Conservation (phyloP, 345 rosid species). For the Lepidium africanum region DNA sequence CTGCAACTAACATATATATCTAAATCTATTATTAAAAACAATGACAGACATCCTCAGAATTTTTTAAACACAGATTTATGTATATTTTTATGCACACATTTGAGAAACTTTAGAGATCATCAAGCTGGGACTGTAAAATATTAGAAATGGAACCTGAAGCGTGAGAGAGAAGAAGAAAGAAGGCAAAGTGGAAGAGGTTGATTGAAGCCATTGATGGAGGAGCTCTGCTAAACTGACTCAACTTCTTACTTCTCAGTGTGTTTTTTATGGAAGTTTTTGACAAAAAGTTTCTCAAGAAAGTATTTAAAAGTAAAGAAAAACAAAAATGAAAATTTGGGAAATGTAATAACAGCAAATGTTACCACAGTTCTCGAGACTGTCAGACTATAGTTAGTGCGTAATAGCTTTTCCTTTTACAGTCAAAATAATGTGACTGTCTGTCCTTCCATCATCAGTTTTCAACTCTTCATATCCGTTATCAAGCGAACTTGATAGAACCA, state of each 20-base stretch:
- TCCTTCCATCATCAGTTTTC: constrained; percentile 2
- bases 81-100: background rate
- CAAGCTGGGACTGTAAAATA: background rate
- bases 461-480: background rate
- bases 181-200: constrained; percentile 2
- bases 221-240: background rate
- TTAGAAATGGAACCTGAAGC: constrained; percentile 27
- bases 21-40: background rate
- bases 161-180: constrained; percentile 32
- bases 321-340: constrained; percentile 1
- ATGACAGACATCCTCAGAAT: background rate
- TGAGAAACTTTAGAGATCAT: background rate
- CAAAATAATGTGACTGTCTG: constrained; percentile 16
- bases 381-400: constrained; percentile 19
- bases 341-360: too few species aligned
- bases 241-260: background rate
- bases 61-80: background rate
- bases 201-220: constrained; percentile 18
- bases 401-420: constrained; percentile 20
- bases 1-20: background rate
- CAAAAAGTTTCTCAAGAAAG: background rate
- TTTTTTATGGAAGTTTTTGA: constrained; percentile 4
- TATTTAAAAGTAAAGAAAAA: background rate
- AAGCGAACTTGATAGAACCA: background rate
- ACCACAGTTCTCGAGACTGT: constrained; percentile 22